Base-by-base conservation (phyloP, 148 eudicot species). In the Polygonum aviculare region DNA sequence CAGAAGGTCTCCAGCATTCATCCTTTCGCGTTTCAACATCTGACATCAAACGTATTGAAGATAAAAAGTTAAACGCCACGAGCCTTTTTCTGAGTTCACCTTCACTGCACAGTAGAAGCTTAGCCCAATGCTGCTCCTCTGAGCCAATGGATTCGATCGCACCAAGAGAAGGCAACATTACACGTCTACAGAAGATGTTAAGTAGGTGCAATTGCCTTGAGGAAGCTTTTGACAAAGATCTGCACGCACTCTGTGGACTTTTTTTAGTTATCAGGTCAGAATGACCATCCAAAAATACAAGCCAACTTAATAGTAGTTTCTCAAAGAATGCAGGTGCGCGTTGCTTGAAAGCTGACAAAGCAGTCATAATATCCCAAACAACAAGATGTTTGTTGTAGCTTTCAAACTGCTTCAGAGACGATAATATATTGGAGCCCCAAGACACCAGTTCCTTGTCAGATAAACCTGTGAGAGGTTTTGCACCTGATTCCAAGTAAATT, bases 1-100 rank as follows among this genome's bases (percentile, higher is more conserved):
- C 96, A 72, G 70, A 75, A 45, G 88, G 92, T 67, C 50, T 80
- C 89, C 89, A 84, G 74, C 69, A 38, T 75, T 83, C 79, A 44
- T 80, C 76, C 55, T 51, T 51, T 51, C 63, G 40, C 6, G 82
- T 79, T 33, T 73, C 38, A 70, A 35, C 38, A 55, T 44, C 2
- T 14, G 52, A 72, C 54, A 48, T 45, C 52, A 16, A 40, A n/a
- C 35, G 67, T 16, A 81, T 75, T 70, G 72, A 49, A 51, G 85
- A 78, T 18, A 91, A 84, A 48, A 95, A 83, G 80, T 84, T 80
- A 75, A 85, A 81, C 79, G 83, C 85, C 21, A 89, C 87, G 57
- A 95, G 90, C 88, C 97, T 95, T 74, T 88, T 86, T 78, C 90
- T 81, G 65, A 94, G 89, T 80, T 91, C 93, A 40, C 59, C 87